phyloP scores from a whole-genome alignment of 2,329 filamentous ascomycete genomes.

The Hymenoscyphus albidus region DNA sequence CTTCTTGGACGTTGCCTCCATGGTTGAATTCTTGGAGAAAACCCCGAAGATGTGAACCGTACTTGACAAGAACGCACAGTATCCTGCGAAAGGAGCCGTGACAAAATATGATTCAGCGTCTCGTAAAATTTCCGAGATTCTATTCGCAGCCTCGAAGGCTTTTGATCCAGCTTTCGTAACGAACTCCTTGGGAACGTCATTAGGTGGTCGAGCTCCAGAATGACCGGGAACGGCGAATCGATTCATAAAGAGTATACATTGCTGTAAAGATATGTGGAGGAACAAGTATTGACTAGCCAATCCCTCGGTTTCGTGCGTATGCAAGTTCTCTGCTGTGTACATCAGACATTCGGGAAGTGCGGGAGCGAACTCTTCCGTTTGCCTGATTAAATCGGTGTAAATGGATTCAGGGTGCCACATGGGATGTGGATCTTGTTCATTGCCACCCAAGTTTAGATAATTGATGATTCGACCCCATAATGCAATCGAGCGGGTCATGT shows the following conservation, averaged over 20 bases:
- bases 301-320: conserved; percentile 77
- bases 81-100: conserved; percentile 88
- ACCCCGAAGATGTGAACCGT: conserved; percentile 93
- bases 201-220: conserved; percentile 58
- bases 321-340: conserved; percentile 78
- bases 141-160: conserved; percentile 78
- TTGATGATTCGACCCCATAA: conserved; percentile 87
- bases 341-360: conserved; percentile 67
- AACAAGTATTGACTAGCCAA: conserved; percentile 91
- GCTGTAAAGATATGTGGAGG: conserved; percentile 83
- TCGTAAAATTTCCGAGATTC: conserved; percentile 78
- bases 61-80: conserved; percentile 88
- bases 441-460: conserved; percentile 87
- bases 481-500: conserved; percentile 79
- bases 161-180: conserved; percentile 69
- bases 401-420: conserved; percentile 82
- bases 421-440: conserved; percentile 68
- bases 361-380: conserved; percentile 66
- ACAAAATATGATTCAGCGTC: conserved; percentile 77
- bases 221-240: conserved; percentile 69
- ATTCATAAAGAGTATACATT: conserved; percentile 86
- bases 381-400: conserved; percentile 65
- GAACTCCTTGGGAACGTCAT: conserved; percentile 68
- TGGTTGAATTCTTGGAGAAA: conserved; percentile 74
- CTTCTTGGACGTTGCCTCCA: conserved; percentile 75